phyloP scores from a whole-genome alignment of 23 red algal genomes.

The Pyropia yezoensis region DNA sequence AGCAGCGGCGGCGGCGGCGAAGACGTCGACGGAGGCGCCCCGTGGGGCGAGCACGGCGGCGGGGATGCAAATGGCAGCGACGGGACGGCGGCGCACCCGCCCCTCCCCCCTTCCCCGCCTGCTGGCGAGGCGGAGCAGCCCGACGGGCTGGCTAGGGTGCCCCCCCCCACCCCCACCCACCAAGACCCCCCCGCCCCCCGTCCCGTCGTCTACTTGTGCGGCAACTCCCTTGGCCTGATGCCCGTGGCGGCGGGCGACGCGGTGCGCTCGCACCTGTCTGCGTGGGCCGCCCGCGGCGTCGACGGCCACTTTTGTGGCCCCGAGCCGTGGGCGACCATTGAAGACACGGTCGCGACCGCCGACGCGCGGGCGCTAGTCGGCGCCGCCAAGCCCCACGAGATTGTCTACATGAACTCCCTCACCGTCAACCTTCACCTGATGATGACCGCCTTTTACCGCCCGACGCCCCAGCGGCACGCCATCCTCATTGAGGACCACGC shows the following conservation, averaged over 20 bases:
- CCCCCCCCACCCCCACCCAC: too few species aligned
- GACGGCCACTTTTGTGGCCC: conserved; percentile 54
- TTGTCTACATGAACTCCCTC: conserved; percentile 85
- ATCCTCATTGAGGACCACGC: conserved; percentile 80
- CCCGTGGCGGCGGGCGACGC: conserved; percentile 10
- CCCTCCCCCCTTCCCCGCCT: too few species aligned
- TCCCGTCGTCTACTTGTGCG: conserved; percentile 58
- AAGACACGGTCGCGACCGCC: conserved; percentile 11
- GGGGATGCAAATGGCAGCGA: too few species aligned
- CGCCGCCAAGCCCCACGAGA: conserved; percentile 38
- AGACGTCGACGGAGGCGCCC: too few species aligned
- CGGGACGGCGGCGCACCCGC: too few species aligned
- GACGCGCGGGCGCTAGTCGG: conserved; percentile 31
- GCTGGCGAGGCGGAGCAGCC: too few species aligned
- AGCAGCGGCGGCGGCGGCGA: too few species aligned
- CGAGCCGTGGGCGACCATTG: conserved; percentile 65
- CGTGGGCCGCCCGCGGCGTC: conserved; percentile 55
- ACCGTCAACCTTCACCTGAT: conserved; percentile 94
- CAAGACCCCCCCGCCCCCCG: neutral
- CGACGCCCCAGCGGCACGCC: conserved; percentile 7
- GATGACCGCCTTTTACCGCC: conserved; percentile 81
- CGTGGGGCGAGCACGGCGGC: too few species aligned
- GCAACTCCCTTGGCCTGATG: conserved; percentile 74
- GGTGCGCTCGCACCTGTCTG: conserved; percentile 43
- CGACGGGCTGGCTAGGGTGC: too few species aligned